phyloP scores from a whole-genome alignment of 2,329 filamentous ascomycete species.

The Alternaria ethzedia region DNA sequence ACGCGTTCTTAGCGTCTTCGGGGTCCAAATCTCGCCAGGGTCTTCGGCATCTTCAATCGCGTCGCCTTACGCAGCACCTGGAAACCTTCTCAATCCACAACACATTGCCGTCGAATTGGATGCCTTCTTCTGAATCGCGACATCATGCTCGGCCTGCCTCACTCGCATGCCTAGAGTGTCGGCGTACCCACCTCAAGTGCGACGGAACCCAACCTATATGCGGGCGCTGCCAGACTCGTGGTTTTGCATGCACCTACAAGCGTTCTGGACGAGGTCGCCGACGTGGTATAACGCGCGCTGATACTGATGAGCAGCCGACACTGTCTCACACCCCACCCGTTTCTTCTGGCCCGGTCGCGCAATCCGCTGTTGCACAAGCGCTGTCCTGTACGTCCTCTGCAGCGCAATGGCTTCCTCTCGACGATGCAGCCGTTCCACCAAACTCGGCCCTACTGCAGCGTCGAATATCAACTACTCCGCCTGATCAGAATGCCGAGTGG shows the following conservation, averaged over 20 bases:
- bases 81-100: constrained; percentile 1
- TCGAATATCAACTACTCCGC: background rate
- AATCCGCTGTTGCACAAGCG: constrained; percentile 15
- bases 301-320: background rate
- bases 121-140: constrained; percentile 1
- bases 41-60: constrained; percentile 7
- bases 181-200: constrained; percentile 57
- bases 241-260: constrained; percentile 53
- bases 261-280: constrained; percentile 54
- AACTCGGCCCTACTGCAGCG: background rate
- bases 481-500: background rate
- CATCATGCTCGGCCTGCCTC: constrained; percentile 21
- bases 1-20: background rate
- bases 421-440: background rate
- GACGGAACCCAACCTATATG: constrained; percentile 52
- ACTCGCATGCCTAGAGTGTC: constrained; percentile 56
- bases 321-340: background rate
- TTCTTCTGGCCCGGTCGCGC: background rate
- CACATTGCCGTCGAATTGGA: background rate
- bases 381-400: constrained; percentile 13
- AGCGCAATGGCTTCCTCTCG: constrained; percentile 28
- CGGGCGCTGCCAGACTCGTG: constrained; percentile 52
- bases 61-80: background rate
- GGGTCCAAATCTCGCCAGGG: background rate
- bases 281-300: constrained; percentile 29